Evolutionary conservation across 495 filamentous ascomycete genomes (phyloP).

Genomic region (Aspergillus nidulans): DNA sequence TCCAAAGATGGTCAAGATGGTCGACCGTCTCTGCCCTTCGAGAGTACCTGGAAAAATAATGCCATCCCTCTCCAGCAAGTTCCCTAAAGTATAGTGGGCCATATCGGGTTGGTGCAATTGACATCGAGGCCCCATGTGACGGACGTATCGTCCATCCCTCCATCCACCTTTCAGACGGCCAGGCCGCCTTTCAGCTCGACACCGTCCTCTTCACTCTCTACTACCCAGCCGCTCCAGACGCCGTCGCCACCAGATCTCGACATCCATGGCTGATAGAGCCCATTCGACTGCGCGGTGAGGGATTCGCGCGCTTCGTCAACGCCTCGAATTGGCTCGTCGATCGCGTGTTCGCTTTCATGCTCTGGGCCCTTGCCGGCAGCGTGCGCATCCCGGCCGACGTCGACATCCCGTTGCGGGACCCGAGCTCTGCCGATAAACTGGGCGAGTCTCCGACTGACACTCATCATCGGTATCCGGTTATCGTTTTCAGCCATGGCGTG

Average conservation of each 20-base stretch:
- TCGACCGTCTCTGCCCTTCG: too few relatives aligned
- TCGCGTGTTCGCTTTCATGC: neutral
- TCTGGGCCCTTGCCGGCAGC: neutral
- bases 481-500: neutral
- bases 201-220: neutral
- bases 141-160: neutral
- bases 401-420: neutral
- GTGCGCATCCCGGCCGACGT: neutral
- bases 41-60: too few relatives aligned
- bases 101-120: neutral
- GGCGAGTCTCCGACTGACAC: neutral
- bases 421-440: neutral
- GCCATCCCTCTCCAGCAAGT: neutral
- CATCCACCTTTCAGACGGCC: neutral
- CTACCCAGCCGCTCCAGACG: neutral
- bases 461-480: neutral
- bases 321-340: neutral
- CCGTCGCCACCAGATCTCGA: neutral
- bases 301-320: neutral
- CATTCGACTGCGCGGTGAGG: neutral
- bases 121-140: slow-evolving; percentile 1
- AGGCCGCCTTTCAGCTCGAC: neutral
- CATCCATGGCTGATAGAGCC: neutral
- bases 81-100: neutral
- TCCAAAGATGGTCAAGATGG: too few relatives aligned